Conservation (phyloP, 2,329 filamentous ascomycete species). For the Bipolaris cookei region DNA sequence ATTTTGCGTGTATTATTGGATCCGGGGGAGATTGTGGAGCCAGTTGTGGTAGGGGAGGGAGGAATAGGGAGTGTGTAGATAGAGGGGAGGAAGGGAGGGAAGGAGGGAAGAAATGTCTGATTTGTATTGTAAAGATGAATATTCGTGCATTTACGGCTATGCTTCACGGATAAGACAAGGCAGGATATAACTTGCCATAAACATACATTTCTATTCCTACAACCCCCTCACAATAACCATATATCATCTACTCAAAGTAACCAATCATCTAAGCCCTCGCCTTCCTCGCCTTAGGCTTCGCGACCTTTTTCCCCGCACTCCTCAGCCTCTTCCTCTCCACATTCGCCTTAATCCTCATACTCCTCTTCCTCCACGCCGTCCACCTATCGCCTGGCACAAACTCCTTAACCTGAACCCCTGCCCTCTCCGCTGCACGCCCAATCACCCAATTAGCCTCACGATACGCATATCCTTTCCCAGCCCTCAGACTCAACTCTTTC, state of each 20-base stretch:
- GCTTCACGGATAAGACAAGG: background rate
- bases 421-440: constrained; percentile 66
- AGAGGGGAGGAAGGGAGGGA: background rate
- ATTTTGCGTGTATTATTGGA: constrained; percentile 67
- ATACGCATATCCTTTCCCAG: constrained; percentile 65
- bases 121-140: background rate
- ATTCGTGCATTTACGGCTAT: too few species aligned
- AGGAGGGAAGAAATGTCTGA: background rate
- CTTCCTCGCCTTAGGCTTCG: constrained; percentile 41
- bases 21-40: constrained; percentile 42
- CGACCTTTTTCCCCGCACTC: constrained; percentile 50
- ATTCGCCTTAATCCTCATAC: constrained; percentile 58
- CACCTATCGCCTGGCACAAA: constrained; percentile 67
- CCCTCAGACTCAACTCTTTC: constrained; percentile 31
- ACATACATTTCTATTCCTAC: constrained; percentile 6
- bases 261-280: constrained; percentile 18
- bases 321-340: constrained; percentile 63
- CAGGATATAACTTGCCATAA: background rate
- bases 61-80: background rate
- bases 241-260: too few species aligned
- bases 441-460: constrained; percentile 72
- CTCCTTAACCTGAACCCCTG: constrained; percentile 61
- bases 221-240: background rate
- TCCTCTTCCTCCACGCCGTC: constrained; percentile 68
- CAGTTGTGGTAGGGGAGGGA: background rate